Evolutionary conservation across 352 stramenopile species (phyloP).

Genomic region (Aphanomyces euteiches): DNA sequence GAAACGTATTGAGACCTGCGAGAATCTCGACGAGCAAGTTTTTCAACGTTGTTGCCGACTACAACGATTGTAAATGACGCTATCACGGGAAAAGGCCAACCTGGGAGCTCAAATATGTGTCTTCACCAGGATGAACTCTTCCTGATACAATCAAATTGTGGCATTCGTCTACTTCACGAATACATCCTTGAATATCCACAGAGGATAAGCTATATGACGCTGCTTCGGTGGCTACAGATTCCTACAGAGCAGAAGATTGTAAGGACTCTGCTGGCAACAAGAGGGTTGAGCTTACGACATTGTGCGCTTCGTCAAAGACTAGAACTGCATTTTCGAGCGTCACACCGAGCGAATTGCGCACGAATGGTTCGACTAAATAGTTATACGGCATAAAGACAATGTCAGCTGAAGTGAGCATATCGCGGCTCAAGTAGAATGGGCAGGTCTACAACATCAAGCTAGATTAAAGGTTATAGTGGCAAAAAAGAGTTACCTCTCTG

Average conservation of each 20-base stretch:
- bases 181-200: conserved; percentile 90
- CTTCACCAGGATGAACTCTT: conserved; percentile 1
- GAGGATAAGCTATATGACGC: conserved; percentile 96
- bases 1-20: conserved; percentile 73
- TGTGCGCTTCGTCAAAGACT: conserved; percentile 99
- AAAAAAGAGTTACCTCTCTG: conserved; percentile 31
- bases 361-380: conserved; percentile 97
- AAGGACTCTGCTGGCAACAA: conserved; percentile 1
- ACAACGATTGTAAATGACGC: background rate
- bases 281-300: conserved; percentile 82
- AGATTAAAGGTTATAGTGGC: conserved; percentile 18
- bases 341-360: conserved; percentile 89
- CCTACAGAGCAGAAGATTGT: conserved; percentile 35
- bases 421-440: conserved; percentile 96
- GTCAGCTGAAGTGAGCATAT: conserved; percentile 89
- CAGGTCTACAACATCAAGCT: conserved; percentile 74
- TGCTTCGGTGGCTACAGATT: conserved; percentile 90
- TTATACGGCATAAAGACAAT: conserved; percentile 99
- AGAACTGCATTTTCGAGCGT: conserved; percentile 95
- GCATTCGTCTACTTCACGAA: conserved; percentile 89
- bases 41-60: conserved; percentile 78
- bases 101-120: conserved; percentile 18
- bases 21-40: conserved; percentile 82
- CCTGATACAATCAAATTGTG: background rate
- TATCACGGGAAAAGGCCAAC: background rate